These are phyloP conservation scores for Echinochloa phyllopogon DNA, from an alignment of 176 grass and related monocot species.

Conservation along the genomic window DNA sequence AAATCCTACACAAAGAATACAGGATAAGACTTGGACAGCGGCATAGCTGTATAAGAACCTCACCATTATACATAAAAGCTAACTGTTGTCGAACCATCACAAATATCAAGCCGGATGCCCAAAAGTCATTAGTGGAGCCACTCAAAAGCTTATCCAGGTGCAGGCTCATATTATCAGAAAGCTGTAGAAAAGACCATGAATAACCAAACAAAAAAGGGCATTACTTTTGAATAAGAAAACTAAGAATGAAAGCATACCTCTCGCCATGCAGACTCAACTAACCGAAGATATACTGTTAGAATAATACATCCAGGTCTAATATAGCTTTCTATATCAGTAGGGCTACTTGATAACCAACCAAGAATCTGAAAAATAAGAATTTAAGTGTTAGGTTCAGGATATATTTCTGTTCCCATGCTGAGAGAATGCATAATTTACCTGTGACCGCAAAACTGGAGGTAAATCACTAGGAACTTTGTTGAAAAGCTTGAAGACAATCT, in stretches of 20 bases:
- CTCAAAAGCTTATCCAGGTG: constrained; percentile 76
- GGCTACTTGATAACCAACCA: constrained; percentile 92
- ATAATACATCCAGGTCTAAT: constrained; percentile 99
- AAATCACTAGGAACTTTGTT: constrained; percentile 93
- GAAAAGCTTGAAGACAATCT: constrained; percentile 97
- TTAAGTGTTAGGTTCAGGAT: constrained; percentile 46
- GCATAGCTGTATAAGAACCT: constrained; percentile 22
- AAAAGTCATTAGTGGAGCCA: constrained; percentile 74
- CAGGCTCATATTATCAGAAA: constrained; percentile 71
- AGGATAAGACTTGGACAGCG: constrained; percentile 23
- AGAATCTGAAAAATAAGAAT: constrained; percentile 76
- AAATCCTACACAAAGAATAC: constrained; percentile 21
- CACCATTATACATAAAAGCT: constrained; percentile 89
- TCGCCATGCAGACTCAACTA: constrained; percentile 83
- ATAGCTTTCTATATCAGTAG: constrained; percentile 98
- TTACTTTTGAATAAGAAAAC: constrained; percentile 22
- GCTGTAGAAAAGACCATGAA: constrained; percentile 57
- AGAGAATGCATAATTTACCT: constrained; percentile 62
- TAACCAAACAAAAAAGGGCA: constrained; percentile 24
- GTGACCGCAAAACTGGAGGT: constrained; percentile 75
- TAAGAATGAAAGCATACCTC: constrained; percentile 57
- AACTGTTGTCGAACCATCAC: constrained; percentile 71
- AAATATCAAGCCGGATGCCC: constrained; percentile 86
- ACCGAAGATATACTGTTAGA: constrained; percentile 86
- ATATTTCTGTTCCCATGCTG: background rate